Conservation (phyloP, 257 asterid genomes). For the Nyctanthes arbortristis region DNA sequence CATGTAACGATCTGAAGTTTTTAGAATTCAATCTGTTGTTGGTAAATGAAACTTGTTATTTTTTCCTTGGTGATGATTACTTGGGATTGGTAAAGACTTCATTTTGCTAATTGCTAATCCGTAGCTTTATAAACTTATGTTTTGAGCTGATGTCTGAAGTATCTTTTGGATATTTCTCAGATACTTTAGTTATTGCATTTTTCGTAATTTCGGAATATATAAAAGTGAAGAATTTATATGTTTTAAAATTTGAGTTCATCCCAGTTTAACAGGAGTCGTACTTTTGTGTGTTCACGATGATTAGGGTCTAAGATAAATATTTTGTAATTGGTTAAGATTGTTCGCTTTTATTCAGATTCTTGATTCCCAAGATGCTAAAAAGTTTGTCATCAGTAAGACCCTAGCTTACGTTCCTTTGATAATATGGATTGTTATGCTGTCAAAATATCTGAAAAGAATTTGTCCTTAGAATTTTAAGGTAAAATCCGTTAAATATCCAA, state of each 20-base stretch:
- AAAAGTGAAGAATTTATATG: background rate
- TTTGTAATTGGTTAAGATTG: constrained; percentile 22
- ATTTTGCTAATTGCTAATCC: no score
- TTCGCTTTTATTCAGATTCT: constrained; percentile 36
- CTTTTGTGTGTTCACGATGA: background rate
- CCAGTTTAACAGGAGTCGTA: background rate
- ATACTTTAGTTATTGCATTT: background rate
- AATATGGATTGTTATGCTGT: constrained; percentile 8
- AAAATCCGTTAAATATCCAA: constrained; percentile 6
- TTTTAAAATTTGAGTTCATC: background rate
- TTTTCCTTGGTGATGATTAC: background rate
- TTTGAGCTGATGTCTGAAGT: background rate
- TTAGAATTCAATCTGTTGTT: constrained; percentile 11
- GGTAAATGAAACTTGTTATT: constrained; percentile 1
- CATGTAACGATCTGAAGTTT: background rate
- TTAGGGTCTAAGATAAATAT: constrained; percentile 28
- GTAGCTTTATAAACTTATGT: background rate
- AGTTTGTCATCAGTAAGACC: constrained; percentile 23
- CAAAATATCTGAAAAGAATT: constrained; percentile 18
- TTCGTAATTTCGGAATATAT: background rate
- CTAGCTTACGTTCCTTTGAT: no score
- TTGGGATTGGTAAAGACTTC: background rate
- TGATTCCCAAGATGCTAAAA: constrained; percentile 39
- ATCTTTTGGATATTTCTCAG: background rate
- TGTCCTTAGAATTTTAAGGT: constrained; percentile 16